Base-by-base conservation (phyloP, 192 early-diverging fungal species). In the Backusella psychrophila region DNA sequence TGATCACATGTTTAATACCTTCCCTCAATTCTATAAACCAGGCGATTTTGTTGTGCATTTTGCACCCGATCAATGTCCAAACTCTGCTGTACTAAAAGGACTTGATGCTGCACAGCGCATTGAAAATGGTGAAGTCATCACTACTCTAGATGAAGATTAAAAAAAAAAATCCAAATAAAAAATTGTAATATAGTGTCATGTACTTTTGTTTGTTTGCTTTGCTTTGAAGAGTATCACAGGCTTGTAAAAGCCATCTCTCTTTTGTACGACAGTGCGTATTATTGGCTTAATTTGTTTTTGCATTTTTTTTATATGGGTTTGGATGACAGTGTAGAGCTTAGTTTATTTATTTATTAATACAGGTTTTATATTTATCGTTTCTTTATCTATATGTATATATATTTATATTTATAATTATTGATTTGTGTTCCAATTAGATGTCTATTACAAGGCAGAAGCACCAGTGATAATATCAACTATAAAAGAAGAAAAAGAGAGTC, bases 391-490 rank as follows among this genome's bases (percentile, higher is more conserved):
- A 39, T 39, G 9, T 39, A 8, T 38, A 39, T 39, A 39, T 39
- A 12, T 39, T 1, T 38, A 39, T 39, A 39, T 39, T 11, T 39
- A 39, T 39, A 8, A 39, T 2, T 39, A 39, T 39, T 33, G 33
- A 0, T 33, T 33, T 33, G 3, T 33, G 0, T 33, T 33, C 38
- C 12, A 39, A 12, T 39, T 39, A 39, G 11, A 3, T 39, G 38
- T 39, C 9, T 8, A 49, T 91, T 91, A 95, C 78, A 97, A 87
- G 74, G 95, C 94, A 82, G 92, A 95, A 72, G 96, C 96, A 89
- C 96, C 96, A 80, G 94, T 96, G 85, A 98, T 98, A 90, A 98
- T 98, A 85, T 98, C 95, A 80, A 95, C 84, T 79, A 75, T 11
- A 73, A 69, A 72, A 66, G 71, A 39, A 1, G 33, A 49, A 65